A percentile compares a stretch with the other conserved stretches of the same genome.
Conservation (phyloP, 2,329 filamentous ascomycete genomes). For the Thielaviopsis populi region DNA sequence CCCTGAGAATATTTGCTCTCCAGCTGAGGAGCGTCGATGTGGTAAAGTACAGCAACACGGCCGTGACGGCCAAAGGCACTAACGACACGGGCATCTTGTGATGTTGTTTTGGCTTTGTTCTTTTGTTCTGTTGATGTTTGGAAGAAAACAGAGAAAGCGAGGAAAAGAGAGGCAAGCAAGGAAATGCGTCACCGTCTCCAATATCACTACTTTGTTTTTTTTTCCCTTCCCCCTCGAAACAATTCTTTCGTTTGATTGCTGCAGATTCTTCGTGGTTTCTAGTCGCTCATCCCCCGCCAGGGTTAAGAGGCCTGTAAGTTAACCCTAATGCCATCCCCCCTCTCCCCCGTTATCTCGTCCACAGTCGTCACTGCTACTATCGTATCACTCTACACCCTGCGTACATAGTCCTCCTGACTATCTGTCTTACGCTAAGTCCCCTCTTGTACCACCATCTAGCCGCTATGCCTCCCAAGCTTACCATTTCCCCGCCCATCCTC, state of each 20-base stretch:
- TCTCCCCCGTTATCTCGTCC: not conserved
- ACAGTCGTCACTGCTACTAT: not conserved
- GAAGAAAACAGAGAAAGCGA: not conserved
- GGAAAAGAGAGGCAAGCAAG: not conserved
- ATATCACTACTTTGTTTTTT: not conserved
- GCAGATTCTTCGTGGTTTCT: not conserved
- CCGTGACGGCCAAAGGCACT: slow-evolving; percentile 22
- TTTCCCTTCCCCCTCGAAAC: not conserved
- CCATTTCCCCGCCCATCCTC: slow-evolving; percentile 49
- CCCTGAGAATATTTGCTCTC: slow-evolving; percentile 32
- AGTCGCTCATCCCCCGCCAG: not conserved
- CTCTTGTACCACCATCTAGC: too few species aligned
- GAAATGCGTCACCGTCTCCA: not conserved
- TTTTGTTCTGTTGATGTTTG: not conserved
- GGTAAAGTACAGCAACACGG: slow-evolving; percentile 24
- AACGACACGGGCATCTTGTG: not conserved
- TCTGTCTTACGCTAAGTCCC: too few species aligned
- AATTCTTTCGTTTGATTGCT: not conserved
- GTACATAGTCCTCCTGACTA: too few species aligned
- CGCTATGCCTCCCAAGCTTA: slow-evolving; percentile 23
- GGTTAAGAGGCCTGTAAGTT: not conserved
- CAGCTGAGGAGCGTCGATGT: slow-evolving; percentile 26
- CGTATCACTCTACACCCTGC: not conserved
- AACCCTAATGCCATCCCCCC: not conserved
- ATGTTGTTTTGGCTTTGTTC: not conserved